A percentile compares a stretch with the other conserved stretches of the same genome.
phyloP scores from a whole-genome alignment of 768 basidiomycete genomes.

The Rhodotorula paludigena region DNA sequence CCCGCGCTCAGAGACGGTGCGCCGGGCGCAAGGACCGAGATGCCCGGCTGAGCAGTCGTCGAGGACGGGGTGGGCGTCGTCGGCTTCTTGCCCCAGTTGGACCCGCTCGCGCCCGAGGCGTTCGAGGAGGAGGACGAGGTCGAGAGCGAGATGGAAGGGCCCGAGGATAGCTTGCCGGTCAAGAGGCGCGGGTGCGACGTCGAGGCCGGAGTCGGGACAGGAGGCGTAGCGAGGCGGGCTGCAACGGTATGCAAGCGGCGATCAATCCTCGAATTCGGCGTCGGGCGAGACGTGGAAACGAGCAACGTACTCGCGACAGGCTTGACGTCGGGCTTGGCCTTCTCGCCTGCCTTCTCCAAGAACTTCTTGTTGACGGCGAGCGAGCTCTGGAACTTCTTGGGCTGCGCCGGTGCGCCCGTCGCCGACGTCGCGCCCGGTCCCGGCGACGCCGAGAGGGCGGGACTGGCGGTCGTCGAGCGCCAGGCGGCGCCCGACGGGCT shows the following conservation, averaged over 20 bases:
- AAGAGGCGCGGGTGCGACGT: conserved; percentile 41
- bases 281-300: not conserved
- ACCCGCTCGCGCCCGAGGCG: not conserved
- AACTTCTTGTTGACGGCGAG: conserved; percentile 96
- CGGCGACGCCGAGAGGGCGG: conserved; percentile 31
- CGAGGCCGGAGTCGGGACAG: conserved; percentile 8
- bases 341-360: conserved; percentile 75
- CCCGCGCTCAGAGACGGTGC: too few species aligned
- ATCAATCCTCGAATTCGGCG: too few species aligned
- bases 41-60: not conserved
- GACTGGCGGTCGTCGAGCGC: not conserved
- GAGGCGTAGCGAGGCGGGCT: conserved; percentile 27
- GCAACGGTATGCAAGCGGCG: too few species aligned
- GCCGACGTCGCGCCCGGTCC: conserved; percentile 41
- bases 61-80: not conserved
- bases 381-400: conserved; percentile 75
- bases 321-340: conserved; percentile 44
- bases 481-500: not conserved
- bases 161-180: conserved; percentile 40
- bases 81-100: not conserved
- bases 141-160: conserved; percentile 11
- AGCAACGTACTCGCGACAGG: not conserved
- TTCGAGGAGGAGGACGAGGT: not conserved
- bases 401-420: conserved; percentile 37
- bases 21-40: too few species aligned